Evolutionary conservation across 305 asterid genomes (phyloP), one percentile per base, ranked within the genome.

Genomic region (Fraxinus platypoda): DNA sequence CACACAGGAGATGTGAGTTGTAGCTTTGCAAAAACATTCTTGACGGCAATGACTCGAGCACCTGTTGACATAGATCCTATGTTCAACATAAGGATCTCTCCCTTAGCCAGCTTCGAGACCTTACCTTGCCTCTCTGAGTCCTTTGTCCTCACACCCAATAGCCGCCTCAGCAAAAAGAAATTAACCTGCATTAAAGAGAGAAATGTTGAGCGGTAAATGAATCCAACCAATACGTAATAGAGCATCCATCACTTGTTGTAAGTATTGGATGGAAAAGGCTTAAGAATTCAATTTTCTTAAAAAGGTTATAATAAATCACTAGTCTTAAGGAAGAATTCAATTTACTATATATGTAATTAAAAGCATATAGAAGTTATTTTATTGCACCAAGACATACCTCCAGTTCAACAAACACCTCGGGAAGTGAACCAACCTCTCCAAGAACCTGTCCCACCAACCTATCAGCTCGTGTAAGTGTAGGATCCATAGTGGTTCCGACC

Each of bases 11-110:
- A 91, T 0, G 99, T 95, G 59, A 95, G 92, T 81, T 95, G 99
- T 80, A 95, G 91, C 80, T 94, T 95, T 0, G 98, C 99, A 74
- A 95, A 95, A 4, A 93, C 97, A 25, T 92, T 93, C 90, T 87
- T 95, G 25, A 95, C 97, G n/a, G 97, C 99, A 17, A 94, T 78
- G 13, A 95, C 97, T 2, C 98, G 97, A 28, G 98, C 98, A 4
- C 99, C 99, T 0, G 99, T 94, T 2, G 99, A 93, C 99, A 94
- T 94, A 13, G 99, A 95, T 30, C 99, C 99, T 64, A 95, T 94
- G 91, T 95, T 95, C 88, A 95, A 84, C 99, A 95, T 95, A 5
- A 95, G 99, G 30, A 94, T 92, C 90, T 95, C 99, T 68, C 92
- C 92, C 94, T 94, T 95, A 0, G 93, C 82, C 77, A 95, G 91